Evolutionary conservation across 2,329 filamentous ascomycete genomes (phyloP).

Genomic region (Orbilia oligospora): DNA sequence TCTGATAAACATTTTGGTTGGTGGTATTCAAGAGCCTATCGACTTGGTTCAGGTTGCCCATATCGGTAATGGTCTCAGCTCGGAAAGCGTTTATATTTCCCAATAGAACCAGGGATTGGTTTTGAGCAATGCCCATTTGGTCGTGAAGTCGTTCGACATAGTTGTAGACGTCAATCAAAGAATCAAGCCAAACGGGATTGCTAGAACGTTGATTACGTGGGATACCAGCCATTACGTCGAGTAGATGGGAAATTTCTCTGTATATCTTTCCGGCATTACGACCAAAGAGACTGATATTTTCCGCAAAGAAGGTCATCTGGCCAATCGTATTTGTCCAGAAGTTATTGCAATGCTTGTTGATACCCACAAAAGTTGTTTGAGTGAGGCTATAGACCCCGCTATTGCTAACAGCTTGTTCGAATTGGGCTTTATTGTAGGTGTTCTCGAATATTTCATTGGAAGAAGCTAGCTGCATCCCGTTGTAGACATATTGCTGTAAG

Average conservation of each 20-base stretch:
- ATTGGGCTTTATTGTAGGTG: slow-evolving; percentile 46
- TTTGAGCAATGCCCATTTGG: slow-evolving; percentile 50
- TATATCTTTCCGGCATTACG: slow-evolving; percentile 41
- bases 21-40: slow-evolving; percentile 45
- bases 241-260: slow-evolving; percentile 34
- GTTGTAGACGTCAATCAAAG: slow-evolving; percentile 50
- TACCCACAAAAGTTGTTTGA: slow-evolving; percentile 39
- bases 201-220: slow-evolving; percentile 23
- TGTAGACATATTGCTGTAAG: slow-evolving; percentile 50
- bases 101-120: slow-evolving; percentile 39
- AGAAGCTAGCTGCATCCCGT: slow-evolving; percentile 48
- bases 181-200: slow-evolving; percentile 32
- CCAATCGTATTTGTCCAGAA: slow-evolving; percentile 56
- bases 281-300: slow-evolving; percentile 54
- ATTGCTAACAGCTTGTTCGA: slow-evolving; percentile 40
- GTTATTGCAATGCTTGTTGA: slow-evolving; percentile 42
- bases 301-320: slow-evolving; percentile 55
- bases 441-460: slow-evolving; percentile 39
- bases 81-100: slow-evolving; percentile 52
- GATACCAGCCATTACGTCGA: slow-evolving; percentile 36
- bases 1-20: slow-evolving; percentile 37
- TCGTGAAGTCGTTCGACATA: slow-evolving; percentile 53
- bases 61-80: slow-evolving; percentile 42
- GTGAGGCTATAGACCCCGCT: slow-evolving; percentile 43
- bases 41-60: slow-evolving; percentile 53